Evolutionary conservation across 495 filamentous ascomycete species (phyloP).

Genomic region (Rusavskia elegans): DNA sequence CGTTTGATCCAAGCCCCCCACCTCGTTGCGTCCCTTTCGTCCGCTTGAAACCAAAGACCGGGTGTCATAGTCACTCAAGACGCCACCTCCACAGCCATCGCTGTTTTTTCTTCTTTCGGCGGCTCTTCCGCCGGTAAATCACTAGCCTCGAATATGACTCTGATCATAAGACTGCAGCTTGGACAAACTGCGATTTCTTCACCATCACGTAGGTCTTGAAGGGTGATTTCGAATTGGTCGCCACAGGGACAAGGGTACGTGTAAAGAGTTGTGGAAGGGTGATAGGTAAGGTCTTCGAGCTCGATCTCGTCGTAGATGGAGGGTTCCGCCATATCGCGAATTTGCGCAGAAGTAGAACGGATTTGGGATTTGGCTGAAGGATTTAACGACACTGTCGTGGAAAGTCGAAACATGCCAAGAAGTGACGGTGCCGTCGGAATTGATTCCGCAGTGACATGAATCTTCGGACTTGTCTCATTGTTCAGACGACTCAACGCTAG

Average conservation of each 20-base stretch:
- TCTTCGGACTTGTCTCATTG: too few relatives aligned
- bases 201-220: conserved; percentile 70
- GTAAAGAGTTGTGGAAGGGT: conserved; percentile 68
- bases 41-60: too few relatives aligned
- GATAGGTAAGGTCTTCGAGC: conserved; percentile 97
- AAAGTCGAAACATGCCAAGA: too few relatives aligned
- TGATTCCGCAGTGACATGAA: too few relatives aligned
- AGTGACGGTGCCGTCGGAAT: too few relatives aligned
- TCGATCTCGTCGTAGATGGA: conserved; percentile 97
- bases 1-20: too few relatives aligned
- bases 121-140: background rate
- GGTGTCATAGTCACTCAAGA: background rate
- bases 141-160: conserved; percentile 74
- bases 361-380: background rate
- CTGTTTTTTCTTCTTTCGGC: background rate
- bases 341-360: too few relatives aligned
- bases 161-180: conserved; percentile 90
- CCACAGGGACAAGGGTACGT: conserved; percentile 95
- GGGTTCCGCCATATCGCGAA: conserved; percentile 3
- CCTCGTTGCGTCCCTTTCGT: too few relatives aligned
- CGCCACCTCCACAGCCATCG: background rate
- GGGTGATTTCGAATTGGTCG: conserved; percentile 86
- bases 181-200: conserved; percentile 91
- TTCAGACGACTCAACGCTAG: too few relatives aligned
- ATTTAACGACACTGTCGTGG: background rate